Evolutionary conservation across 2,329 filamentous ascomycete genomes (phyloP), one percentile per base, ranked within the genome.

Genomic region (Phialemoniopsis sp.): DNA sequence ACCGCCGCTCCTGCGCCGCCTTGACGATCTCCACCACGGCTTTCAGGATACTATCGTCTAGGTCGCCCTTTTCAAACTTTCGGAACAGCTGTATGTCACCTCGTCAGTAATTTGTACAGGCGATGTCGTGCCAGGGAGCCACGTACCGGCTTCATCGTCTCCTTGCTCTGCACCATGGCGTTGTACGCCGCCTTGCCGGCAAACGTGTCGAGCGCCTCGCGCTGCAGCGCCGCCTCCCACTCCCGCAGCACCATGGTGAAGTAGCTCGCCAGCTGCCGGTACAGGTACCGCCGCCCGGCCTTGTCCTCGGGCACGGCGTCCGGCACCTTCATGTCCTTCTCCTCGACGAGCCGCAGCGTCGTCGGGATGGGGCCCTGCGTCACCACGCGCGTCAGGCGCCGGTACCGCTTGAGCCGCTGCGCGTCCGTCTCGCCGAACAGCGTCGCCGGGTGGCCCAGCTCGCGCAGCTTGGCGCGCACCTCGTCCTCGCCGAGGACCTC

Each of bases 231-330:
- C 31, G 68, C 58, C 52, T 90, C 80, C 85, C 94, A 98, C 60
- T 94, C 91, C 33, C 74, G 78, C 42, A 98, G 70, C n/a, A 98
- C 80, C 81, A 98, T 89, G 38, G 87, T 94, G 67, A 98, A 97
- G 69, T 96, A 98, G 36, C 87, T 93, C 15, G 87, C 87, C 40
- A 98, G 73, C 62, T 98, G 91, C 10, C 91, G 76, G 67, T 85
- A 91, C 31, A 98, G 68, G 62, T 85, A 89, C 33, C 75, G 68
- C 34, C 81, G 78, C 1, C 71, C 85, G 31, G 82, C 78, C 15
- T 67, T 68, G 50, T 90, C 85, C 51, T 75, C 71, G 2, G 76
- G 63, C 2, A 87, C 66, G 32, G 68, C 71, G 13, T 73, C 70
- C 2, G 79, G 68, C 17, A 97, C 80, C 61, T 90, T 91, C 88